Percentiles rank a stretch among this genome's conserved stretches.
Conservation (phyloP, 805 yeast species). For the Zygosaccharomyces pseudorouxii region DNA sequence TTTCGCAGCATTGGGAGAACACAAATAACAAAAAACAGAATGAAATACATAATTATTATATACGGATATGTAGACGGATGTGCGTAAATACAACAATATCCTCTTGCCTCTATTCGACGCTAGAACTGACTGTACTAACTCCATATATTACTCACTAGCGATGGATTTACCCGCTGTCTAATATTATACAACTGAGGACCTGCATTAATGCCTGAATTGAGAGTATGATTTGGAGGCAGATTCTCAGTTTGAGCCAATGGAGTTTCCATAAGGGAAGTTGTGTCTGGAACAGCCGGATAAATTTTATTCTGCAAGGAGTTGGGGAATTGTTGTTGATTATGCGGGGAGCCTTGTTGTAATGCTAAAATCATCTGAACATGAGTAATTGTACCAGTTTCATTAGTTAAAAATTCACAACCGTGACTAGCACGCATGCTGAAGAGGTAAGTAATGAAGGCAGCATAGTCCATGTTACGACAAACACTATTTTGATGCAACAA, state of each 20-base stretch:
- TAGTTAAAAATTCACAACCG: constrained; percentile 22
- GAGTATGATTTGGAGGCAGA: not conserved
- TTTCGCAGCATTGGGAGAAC: too few relatives aligned
- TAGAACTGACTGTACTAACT: constrained; percentile 4
- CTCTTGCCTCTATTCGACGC: not conserved
- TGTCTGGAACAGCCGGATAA: not conserved
- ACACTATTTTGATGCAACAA: constrained; percentile 22
- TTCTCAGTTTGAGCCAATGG: not conserved
- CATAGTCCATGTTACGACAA: constrained; percentile 16
- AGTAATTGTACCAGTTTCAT: constrained; percentile 21
- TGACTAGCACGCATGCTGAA: constrained; percentile 20
- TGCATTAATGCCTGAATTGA: constrained; percentile 3
- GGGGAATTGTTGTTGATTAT: not conserved
- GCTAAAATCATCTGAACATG: constrained; percentile 21
- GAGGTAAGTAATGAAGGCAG: constrained; percentile 21
- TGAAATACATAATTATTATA: too few relatives aligned
- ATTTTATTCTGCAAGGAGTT: not conserved
- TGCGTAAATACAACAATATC: not conserved
- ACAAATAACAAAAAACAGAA: too few relatives aligned
- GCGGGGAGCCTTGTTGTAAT: not conserved
- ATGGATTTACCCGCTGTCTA: constrained; percentile 8
- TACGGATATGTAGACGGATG: not conserved
- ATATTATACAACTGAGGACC: constrained; percentile 10
- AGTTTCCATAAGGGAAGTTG: not conserved
- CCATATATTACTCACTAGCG: constrained; percentile 20